Evolutionary conservation across 1,139 yeast genomes (phyloP).

Genomic region (Saccharomycopsis hybrid): DNA sequence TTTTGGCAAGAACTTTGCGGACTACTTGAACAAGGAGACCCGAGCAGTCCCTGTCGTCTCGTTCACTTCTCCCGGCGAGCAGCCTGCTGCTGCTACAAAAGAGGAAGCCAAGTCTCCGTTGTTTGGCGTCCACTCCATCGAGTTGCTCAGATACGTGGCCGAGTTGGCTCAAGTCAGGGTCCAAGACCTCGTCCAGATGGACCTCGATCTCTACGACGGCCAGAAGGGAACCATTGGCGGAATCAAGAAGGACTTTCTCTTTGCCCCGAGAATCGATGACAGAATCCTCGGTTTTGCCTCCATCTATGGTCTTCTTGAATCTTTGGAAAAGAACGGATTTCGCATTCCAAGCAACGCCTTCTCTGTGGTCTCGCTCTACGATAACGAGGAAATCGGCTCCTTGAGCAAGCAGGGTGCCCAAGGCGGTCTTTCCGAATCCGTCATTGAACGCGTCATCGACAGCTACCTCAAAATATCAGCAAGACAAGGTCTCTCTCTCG

Average conservation of each 20-base stretch:
- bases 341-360: conserved; percentile 34
- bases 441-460: conserved; percentile 36
- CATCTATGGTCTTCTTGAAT: conserved; percentile 40
- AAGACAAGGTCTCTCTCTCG: conserved; percentile 26
- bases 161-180: conserved; percentile 41
- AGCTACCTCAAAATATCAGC: conserved; percentile 22
- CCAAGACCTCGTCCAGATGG: conserved; percentile 50
- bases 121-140: conserved; percentile 51
- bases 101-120: conserved; percentile 60
- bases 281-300: conserved; percentile 61
- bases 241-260: conserved; percentile 50
- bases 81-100: conserved; percentile 37
- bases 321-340: conserved; percentile 25
- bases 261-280: conserved; percentile 63
- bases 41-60: conserved; percentile 60
- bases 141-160: conserved; percentile 50
- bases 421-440: conserved; percentile 44
- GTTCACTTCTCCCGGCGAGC: conserved; percentile 28
- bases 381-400: conserved; percentile 62
- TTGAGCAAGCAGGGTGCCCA: conserved; percentile 52
- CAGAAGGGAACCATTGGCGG: conserved; percentile 61
- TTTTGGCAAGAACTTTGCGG: conserved; percentile 46
- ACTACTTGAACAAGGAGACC: conserved; percentile 54
- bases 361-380: conserved; percentile 46
- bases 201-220: conserved; percentile 57